phyloP scores from a whole-genome alignment of 2,329 filamentous ascomycete species.

The Cladosporium colombiae region DNA sequence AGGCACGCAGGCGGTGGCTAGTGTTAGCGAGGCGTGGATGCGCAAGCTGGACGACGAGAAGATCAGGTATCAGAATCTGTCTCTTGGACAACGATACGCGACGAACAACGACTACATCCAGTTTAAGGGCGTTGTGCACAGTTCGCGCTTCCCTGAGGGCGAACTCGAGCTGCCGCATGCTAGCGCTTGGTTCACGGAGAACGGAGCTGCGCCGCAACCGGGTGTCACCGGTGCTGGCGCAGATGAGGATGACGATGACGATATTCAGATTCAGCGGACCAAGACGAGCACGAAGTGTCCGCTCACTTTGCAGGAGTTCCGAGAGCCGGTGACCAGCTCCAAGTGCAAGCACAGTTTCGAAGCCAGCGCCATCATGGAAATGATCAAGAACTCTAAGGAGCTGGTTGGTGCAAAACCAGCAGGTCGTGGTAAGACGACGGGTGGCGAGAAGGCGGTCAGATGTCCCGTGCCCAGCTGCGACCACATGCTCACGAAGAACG shows the following conservation, averaged over 20 bases:
- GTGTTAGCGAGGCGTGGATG: slow-evolving; percentile 41
- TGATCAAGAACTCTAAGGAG: slow-evolving; percentile 38
- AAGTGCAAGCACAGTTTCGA: slow-evolving; percentile 75
- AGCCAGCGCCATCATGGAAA: slow-evolving; percentile 62
- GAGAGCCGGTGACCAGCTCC: slow-evolving; percentile 65
- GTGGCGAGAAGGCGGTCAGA: slow-evolving; percentile 42
- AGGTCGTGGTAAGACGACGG: slow-evolving; percentile 25
- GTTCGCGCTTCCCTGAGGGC: slow-evolving; percentile 57
- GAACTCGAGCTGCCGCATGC: slow-evolving; percentile 56
- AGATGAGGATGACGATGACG: slow-evolving; percentile 62
- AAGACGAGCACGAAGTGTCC: slow-evolving; percentile 69
- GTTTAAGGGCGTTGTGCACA: slow-evolving; percentile 64
- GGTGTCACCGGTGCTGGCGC: slow-evolving; percentile 43
- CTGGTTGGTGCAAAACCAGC: slow-evolving; percentile 24
- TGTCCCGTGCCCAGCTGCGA: slow-evolving; percentile 69
- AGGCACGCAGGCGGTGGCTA: slow-evolving; percentile 38
- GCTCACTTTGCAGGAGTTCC: slow-evolving; percentile 64
- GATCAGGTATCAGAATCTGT: slow-evolving; percentile 45
- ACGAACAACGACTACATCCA: slow-evolving; percentile 60
- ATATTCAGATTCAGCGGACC: slow-evolving; percentile 66
- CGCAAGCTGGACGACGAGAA: slow-evolving; percentile 43
- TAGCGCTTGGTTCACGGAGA: slow-evolving; percentile 62
- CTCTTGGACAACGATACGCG: slow-evolving; percentile 52
- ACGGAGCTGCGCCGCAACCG: slow-evolving; percentile 47
- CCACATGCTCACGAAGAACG: slow-evolving; percentile 52